phyloP scores from a whole-genome alignment of 1,139 yeast species.

The Magnusiomyces suaveolens region DNA sequence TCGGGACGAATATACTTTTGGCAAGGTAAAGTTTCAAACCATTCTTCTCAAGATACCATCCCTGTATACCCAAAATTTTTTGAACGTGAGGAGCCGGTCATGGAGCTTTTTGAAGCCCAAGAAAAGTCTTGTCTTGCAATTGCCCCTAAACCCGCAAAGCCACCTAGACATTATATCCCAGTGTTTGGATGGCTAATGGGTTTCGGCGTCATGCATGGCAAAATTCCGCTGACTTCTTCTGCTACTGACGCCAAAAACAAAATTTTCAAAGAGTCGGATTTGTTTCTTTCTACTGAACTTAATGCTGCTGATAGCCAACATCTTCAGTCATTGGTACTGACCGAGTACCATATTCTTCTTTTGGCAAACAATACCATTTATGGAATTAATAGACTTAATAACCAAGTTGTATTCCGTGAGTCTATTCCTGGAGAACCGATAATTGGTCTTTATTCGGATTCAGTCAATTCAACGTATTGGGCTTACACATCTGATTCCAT shows the following conservation, averaged over 20 bases:
- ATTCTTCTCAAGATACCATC: constrained; percentile 21
- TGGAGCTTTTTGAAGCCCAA: constrained; percentile 23
- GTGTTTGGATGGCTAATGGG: constrained; percentile 41
- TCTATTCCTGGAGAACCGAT: constrained; percentile 33
- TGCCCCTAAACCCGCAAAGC: constrained; percentile 18
- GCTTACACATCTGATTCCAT: constrained; percentile 42
- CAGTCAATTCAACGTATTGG: constrained; percentile 49
- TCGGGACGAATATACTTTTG: constrained; percentile 38
- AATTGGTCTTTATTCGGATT: constrained; percentile 54
- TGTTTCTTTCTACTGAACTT: constrained; percentile 31
- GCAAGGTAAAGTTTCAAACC: constrained; percentile 26
- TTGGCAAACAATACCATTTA: constrained; percentile 36
- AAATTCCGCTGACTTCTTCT: constrained; percentile 13
- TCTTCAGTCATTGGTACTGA: constrained; percentile 36
- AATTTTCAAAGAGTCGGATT: constrained; percentile 30
- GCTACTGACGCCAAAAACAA: constrained; percentile 16
- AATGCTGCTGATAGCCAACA: constrained; percentile 15
- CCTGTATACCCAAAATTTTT: constrained; percentile 28
- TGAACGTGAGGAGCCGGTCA: constrained; percentile 22
- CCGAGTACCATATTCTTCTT: constrained; percentile 46
- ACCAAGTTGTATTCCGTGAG: constrained; percentile 38
- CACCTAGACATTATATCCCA: constrained; percentile 17
- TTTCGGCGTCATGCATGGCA: constrained; percentile 36
- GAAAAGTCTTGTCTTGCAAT: constrained; percentile 13
- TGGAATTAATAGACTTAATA: constrained; percentile 44